These are phyloP conservation scores for Lipomyces spencermartinsiae DNA, from an alignment of 805 yeast species.

Conservation along the genomic window DNA sequence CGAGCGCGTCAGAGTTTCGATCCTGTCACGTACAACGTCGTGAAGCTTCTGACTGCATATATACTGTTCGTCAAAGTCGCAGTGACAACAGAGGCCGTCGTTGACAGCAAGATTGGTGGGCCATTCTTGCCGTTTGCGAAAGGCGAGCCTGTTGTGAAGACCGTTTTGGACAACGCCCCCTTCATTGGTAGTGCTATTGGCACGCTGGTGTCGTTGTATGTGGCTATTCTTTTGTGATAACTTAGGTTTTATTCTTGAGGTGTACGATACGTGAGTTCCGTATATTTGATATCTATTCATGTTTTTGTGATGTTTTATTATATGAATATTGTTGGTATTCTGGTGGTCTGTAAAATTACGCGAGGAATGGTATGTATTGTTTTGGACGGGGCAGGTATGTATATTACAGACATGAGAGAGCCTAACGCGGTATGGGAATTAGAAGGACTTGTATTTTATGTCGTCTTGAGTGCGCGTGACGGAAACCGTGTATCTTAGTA, in stretches of 20 bases:
- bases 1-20: constrained; percentile 34
- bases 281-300: neutral
- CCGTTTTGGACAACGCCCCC: constrained; percentile 27
- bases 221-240: constrained; percentile 24
- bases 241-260: neutral
- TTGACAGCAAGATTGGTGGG: constrained; percentile 13
- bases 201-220: constrained; percentile 26
- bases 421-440: neutral
- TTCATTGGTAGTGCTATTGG: constrained; percentile 28
- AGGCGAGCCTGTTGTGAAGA: constrained; percentile 47
- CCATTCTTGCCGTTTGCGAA: constrained; percentile 50
- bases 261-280: constrained; percentile 20
- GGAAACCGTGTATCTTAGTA: neutral
- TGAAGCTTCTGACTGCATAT: constrained; percentile 46
- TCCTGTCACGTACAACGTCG: constrained; percentile 36
- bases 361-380: neutral
- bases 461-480: neutral
- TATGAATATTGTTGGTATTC: neutral
- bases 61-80: constrained; percentile 51
- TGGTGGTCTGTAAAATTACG: constrained; percentile 8
- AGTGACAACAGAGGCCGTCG: constrained; percentile 16
- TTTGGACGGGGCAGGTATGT: neutral
- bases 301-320: constrained; percentile 2
- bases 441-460: neutral
- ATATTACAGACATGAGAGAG: neutral